These are phyloP conservation scores for Sutorius eximius DNA, from an alignment of 1,284 basidiomycete species.

Conservation along the genomic window DNA sequence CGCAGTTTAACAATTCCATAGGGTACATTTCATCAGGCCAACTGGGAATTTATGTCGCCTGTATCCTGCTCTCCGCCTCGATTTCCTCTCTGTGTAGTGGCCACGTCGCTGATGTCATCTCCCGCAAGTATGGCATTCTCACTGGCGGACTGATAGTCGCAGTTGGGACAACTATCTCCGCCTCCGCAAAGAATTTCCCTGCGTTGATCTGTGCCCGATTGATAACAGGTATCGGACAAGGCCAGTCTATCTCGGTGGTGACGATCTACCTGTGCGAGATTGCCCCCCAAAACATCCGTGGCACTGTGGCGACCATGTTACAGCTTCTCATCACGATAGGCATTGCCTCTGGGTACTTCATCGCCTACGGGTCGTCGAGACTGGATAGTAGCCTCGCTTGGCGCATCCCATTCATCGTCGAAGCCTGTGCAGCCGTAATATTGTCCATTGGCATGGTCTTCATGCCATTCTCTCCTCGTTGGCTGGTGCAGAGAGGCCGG, in stretches of 20 bases:
- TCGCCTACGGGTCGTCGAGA: conserved; percentile 47
- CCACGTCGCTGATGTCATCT: conserved; percentile 47
- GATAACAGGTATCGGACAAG: conserved; percentile 49
- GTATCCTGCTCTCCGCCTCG: conserved; percentile 49
- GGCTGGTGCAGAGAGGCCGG: conserved; percentile 47
- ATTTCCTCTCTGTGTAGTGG: conserved; percentile 47
- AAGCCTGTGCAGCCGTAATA: conserved; percentile 39
- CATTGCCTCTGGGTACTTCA: conserved; percentile 50
- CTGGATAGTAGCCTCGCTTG: conserved; percentile 44
- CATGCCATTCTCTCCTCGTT: conserved; percentile 55
- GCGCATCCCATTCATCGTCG: conserved; percentile 48
- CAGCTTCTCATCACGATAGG: conserved; percentile 50
- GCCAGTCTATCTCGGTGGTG: conserved; percentile 47
- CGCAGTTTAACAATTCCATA: conserved; percentile 40
- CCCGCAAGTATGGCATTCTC: conserved; percentile 48
- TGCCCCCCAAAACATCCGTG: conserved; percentile 43
- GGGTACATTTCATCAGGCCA: conserved; percentile 37
- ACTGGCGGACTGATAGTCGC: conserved; percentile 43
- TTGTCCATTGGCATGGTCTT: conserved; percentile 48
- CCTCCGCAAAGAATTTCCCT: conserved; percentile 34
- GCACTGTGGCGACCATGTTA: conserved; percentile 43
- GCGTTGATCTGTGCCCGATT: conserved; percentile 48
- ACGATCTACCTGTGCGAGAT: conserved; percentile 49
- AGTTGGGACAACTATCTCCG: conserved; percentile 39
- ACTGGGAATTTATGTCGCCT: conserved; percentile 45